These are phyloP conservation scores for Lactarius tabidus DNA, from an alignment of 768 basidiomycete species.

Conservation along the genomic window DNA sequence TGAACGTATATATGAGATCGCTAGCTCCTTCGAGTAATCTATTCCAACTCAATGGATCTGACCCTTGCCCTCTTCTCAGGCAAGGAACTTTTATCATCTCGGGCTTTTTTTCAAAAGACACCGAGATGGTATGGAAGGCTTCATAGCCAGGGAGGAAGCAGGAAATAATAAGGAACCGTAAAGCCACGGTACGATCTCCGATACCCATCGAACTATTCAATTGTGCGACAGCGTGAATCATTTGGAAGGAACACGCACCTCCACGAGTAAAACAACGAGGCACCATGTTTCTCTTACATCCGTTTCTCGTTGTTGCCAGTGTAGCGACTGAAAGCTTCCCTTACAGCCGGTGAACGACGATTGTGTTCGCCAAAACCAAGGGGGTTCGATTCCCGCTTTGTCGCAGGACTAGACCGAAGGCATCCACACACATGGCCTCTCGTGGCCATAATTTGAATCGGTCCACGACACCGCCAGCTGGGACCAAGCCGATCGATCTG, in stretches of 20 bases:
- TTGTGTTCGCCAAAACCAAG: slow-evolving; percentile 96
- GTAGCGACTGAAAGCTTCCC: slow-evolving; percentile 18
- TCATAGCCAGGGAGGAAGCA: slow-evolving; percentile 34
- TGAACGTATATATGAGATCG: slow-evolving; percentile 87
- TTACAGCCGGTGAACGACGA: slow-evolving; percentile 79
- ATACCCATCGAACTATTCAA: slow-evolving; percentile 42
- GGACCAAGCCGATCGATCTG: slow-evolving; percentile 82
- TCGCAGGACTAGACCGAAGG: slow-evolving; percentile 91
- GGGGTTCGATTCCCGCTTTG: slow-evolving; percentile 98
- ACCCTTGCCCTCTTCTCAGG: slow-evolving; percentile 41
- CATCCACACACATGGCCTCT: slow-evolving; percentile 91
- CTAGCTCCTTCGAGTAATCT: slow-evolving; percentile 49
- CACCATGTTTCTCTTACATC: slow-evolving; percentile 55
- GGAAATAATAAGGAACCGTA: slow-evolving; percentile 85
- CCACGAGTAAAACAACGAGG: slow-evolving; percentile 90
- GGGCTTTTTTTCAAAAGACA: slow-evolving; percentile 87
- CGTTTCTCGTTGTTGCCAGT: slow-evolving; percentile 9
- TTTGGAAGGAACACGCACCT: slow-evolving; percentile 61
- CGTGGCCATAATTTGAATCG: slow-evolving; percentile 20
- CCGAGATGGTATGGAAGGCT: slow-evolving; percentile 92
- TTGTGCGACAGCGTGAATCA: slow-evolving; percentile 5
- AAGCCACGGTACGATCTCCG: slow-evolving; percentile 95
- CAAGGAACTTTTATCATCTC: slow-evolving; percentile 61
- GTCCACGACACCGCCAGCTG: slow-evolving; percentile 78
- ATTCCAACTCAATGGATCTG: slow-evolving; percentile 41